These are phyloP conservation scores for Euphrasia arctica DNA, from an alignment of 305 asterid species.

Conservation along the genomic window DNA sequence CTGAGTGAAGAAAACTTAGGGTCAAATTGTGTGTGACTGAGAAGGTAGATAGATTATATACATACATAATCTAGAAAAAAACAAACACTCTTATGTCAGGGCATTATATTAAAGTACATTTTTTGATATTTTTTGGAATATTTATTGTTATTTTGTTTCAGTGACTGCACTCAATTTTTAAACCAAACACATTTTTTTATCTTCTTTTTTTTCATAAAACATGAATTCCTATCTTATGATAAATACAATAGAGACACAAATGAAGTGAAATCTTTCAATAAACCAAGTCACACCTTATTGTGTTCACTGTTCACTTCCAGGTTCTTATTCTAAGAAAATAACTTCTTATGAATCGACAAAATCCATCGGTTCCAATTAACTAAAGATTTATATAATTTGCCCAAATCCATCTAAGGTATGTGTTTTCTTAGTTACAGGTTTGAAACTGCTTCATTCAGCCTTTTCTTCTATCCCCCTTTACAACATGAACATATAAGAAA, in stretches of 20 bases:
- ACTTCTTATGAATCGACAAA: background rate
- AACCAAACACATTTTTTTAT: too few species aligned
- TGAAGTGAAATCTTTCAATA: background rate
- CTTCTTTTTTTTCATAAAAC: too few species aligned
- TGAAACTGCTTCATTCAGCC: conserved; percentile 16
- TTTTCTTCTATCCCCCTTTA: conserved; percentile 4
- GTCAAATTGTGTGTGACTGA: conserved; percentile 16
- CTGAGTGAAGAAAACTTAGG: conserved; percentile 9
- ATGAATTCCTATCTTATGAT: too few species aligned
- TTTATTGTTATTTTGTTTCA: conserved; percentile 3
- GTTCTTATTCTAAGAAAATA: background rate
- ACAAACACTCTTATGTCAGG: conserved; percentile 11
- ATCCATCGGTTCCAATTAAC: conserved; percentile 16
- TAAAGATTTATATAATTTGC: conserved; percentile 1
- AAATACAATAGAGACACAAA: too few species aligned
- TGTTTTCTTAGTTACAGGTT: conserved; percentile 13
- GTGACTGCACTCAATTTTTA: background rate
- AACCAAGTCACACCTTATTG: conserved; percentile 4
- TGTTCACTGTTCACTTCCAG: background rate
- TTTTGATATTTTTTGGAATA: background rate
- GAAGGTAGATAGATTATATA: background rate
- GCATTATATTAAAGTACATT: background rate
- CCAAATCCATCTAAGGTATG: conserved; percentile 9
- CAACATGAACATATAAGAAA: conserved; percentile 10
- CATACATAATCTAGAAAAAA: conserved; percentile 7